These are phyloP conservation scores for Asterella californica DNA, from an alignment of 225 moss, liverwort and hornwort genomes.

Conservation along the genomic window DNA sequence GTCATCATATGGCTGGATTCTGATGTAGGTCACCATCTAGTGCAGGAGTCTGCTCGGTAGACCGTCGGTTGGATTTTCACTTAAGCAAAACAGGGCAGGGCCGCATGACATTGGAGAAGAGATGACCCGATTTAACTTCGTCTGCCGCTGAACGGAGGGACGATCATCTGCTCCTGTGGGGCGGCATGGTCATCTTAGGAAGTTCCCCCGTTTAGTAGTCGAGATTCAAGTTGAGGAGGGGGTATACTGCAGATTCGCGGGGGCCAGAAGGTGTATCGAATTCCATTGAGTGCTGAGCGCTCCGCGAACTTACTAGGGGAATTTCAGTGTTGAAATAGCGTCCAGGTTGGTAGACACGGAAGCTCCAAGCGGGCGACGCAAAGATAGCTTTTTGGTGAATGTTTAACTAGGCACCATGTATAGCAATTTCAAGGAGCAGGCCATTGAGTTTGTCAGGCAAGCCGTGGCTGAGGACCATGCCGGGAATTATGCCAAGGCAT, in stretches of 20 bases:
- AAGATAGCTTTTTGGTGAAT: not conserved
- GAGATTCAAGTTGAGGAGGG: not conserved
- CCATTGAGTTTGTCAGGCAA: constrained; percentile 96
- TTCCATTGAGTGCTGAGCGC: not conserved
- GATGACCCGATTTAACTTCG: not conserved
- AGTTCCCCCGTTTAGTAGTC: not conserved
- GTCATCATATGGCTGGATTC: constrained; percentile 3
- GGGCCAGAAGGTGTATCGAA: not conserved
- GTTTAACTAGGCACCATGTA: constrained; percentile 59
- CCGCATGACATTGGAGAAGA: constrained; percentile 4
- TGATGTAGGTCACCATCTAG: constrained; percentile 14
- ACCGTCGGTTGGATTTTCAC: constrained; percentile 5
- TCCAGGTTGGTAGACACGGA: not conserved
- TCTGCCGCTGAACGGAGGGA: not conserved
- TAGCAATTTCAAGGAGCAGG: constrained; percentile 99
- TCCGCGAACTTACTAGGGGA: not conserved
- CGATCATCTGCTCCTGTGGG: constrained; percentile 5
- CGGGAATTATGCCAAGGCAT: constrained; percentile 98
- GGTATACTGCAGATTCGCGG: not conserved
- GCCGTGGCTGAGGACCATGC: constrained; percentile 96
- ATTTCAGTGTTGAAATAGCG: not conserved
- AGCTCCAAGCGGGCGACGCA: not conserved
- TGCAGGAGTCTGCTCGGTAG: not conserved
- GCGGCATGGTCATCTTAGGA: constrained; percentile 8
- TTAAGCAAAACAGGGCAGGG: not conserved